Evolutionary conservation across 345 rosid species (phyloP).

Genomic region (Populus nigra): DNA sequence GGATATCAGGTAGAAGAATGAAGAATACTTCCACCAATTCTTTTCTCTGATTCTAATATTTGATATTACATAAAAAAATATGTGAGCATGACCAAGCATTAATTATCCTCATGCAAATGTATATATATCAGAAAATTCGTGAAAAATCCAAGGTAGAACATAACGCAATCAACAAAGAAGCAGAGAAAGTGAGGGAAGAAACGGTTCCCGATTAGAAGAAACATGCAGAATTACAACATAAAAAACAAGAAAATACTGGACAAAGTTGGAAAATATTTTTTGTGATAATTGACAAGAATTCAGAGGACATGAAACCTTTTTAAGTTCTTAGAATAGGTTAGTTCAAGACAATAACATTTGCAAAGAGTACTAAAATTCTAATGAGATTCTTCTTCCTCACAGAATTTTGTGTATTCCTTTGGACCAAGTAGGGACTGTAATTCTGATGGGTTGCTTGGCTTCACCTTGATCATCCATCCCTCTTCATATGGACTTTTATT

Average conservation of each 20-base stretch:
- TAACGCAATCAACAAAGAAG: not conserved
- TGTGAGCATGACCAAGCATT: not conserved
- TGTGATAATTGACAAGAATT: not conserved
- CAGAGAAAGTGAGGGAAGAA: not conserved
- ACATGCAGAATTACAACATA: not conserved
- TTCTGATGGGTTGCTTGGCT: conserved; percentile 77
- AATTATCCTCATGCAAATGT: not conserved
- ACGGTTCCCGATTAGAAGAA: not conserved
- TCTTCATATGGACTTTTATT: conserved; percentile 84
- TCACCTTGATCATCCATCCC: conserved; percentile 98
- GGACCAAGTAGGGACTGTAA: conserved; percentile 71
- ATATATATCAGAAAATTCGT: not conserved
- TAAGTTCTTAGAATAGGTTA: not conserved
- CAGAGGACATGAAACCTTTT: not conserved
- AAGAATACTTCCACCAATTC: not conserved
- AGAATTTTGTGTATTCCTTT: conserved; percentile 78
- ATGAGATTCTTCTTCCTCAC: conserved; percentile 93
- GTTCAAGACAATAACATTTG: not conserved
- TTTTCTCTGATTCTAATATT: not conserved
- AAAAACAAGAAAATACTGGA: not conserved
- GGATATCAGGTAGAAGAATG: not conserved
- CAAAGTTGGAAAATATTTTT: not conserved
- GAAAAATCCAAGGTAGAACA: not conserved
- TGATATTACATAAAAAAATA: not conserved
- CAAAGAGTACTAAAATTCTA: conserved; percentile 23